A percentile compares a stretch with the other conserved stretches of the same genome.
Evolutionary conservation across 140 eudicot genomes (phyloP).

Genomic region (Erigeron philadelphicus): DNA sequence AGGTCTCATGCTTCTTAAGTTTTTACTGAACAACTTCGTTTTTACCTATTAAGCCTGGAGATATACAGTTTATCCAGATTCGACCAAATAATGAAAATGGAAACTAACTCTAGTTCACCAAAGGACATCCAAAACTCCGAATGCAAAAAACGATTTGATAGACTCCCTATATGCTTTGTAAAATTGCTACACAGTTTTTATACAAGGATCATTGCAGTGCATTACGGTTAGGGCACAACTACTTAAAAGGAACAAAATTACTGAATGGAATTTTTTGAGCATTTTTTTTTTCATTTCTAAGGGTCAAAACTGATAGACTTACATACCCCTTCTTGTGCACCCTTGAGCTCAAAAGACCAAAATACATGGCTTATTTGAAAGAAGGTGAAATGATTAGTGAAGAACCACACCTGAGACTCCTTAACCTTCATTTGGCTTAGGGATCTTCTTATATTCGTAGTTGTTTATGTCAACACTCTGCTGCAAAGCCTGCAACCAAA

Average conservation of each 20-base stretch:
- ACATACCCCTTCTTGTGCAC: neutral
- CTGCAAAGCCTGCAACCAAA: conserved; percentile 60
- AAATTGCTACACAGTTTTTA: neutral
- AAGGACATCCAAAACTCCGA: too few species aligned
- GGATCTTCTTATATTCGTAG: conserved; percentile 79
- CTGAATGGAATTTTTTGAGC: conserved; percentile 5
- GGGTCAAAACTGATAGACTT: neutral
- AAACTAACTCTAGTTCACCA: too few species aligned
- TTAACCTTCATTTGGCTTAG: conserved; percentile 49
- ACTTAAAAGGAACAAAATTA: conserved; percentile 9
- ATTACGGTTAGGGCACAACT: neutral
- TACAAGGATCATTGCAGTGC: neutral
- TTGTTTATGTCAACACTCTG: conserved; percentile 62
- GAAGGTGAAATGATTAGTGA: conserved; percentile 11
- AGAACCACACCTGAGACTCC: conserved; percentile 19
- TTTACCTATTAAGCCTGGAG: too few species aligned
- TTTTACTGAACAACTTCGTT: too few species aligned
- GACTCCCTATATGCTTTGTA: neutral
- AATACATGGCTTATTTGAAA: conserved; percentile 13
- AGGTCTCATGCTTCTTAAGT: too few species aligned
- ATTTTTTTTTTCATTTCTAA: conserved; percentile 1
- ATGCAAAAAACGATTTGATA: too few species aligned
- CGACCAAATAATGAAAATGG: too few species aligned
- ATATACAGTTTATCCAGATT: too few species aligned
- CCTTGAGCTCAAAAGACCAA: neutral